Evolutionary conservation across 177 flowering plant species (phyloP).

Genomic region (Vitis hybrid): DNA sequence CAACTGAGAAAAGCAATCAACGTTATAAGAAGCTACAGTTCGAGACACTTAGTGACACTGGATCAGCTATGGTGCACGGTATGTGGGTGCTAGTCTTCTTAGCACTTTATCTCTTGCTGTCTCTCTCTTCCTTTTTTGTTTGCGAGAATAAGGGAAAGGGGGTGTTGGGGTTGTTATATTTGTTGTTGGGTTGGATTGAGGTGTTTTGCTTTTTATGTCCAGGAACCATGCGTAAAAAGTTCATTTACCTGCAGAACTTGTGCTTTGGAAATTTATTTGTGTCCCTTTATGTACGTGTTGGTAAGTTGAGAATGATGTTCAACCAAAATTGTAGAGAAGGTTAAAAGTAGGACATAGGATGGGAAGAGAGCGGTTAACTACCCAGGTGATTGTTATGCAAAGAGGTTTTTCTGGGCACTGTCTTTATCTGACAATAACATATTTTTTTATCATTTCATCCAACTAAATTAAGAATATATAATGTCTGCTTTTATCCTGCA

Average conservation of each 20-base stretch:
- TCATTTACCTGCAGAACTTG: no score
- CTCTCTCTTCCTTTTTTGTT: not conserved
- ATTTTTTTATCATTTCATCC: not conserved
- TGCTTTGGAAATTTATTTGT: not conserved
- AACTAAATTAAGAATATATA: not conserved
- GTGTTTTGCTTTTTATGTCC: no score
- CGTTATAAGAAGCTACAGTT: constrained; percentile 77
- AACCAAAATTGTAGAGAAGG: not conserved
- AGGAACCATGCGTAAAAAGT: no score
- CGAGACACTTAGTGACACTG: constrained; percentile 75
- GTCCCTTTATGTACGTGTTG: not conserved
- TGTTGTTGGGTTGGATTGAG: no score
- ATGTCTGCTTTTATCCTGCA: not conserved
- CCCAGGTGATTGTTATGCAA: not conserved
- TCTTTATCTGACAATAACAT: not conserved
- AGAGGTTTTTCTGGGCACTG: not conserved
- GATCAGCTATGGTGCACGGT: constrained; percentile 94
- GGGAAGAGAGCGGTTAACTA: not conserved
- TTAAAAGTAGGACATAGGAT: not conserved
- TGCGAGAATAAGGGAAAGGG: no score
- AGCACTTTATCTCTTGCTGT: not conserved
- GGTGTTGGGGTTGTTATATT: no score
- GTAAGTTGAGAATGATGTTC: not conserved
- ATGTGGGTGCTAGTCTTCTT: constrained; percentile 19
- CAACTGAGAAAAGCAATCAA: constrained; percentile 60